Base-by-base conservation (phyloP, 108 stramenopile genomes). In the Fragilaria radians region DNA sequence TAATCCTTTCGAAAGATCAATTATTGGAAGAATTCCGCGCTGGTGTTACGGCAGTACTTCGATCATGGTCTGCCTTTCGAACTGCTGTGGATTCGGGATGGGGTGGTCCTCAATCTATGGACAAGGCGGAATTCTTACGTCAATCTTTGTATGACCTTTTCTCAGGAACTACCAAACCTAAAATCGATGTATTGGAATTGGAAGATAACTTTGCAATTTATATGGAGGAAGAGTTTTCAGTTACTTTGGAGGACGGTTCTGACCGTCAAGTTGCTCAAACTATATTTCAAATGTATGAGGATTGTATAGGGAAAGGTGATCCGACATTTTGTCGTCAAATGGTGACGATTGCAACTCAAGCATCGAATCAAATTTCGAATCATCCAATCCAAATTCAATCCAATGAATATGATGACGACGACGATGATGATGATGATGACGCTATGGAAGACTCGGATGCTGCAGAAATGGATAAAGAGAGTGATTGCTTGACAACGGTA, bases 191-290 rank as follows among this genome's bases (percentile, higher is more conserved):
- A 9, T 60, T 62, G 18, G 84, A 86, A 67, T 63, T 86, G 36
- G 84, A 86, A 67, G 91, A 93, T 51, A 74, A 85, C 52, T 71
- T 93, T 47, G 71, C 78, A 3, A 76, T 73, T 27, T 93, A 86
- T 55, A 77, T 93, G 75, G 91, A 93, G 62, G 88, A 93, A 62
- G 86, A 93, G 59, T 89, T 89, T 64, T 78, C 81, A n/a, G 78
- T 93, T 0, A 71, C 81, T 5, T 47, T 93, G 54, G 91, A 93
- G 61, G 91, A 93, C 49, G 69, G 71, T 22, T 79, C 77, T 7
- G 91, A 93, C 47, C 54, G 69, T 29, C 79, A 89, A 73, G 59
- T 93, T 5, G 86, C 91, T 2, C 78, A 74, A 47, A 57, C 72
- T 14, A 77, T 93, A 53, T 88, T 69, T 28, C 67, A 52, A 9